A percentile compares a stretch with the other conserved stretches of the same genome.
Conservation (phyloP, 176 grass and related monocot genomes). For the Aegilops speltoides region DNA sequence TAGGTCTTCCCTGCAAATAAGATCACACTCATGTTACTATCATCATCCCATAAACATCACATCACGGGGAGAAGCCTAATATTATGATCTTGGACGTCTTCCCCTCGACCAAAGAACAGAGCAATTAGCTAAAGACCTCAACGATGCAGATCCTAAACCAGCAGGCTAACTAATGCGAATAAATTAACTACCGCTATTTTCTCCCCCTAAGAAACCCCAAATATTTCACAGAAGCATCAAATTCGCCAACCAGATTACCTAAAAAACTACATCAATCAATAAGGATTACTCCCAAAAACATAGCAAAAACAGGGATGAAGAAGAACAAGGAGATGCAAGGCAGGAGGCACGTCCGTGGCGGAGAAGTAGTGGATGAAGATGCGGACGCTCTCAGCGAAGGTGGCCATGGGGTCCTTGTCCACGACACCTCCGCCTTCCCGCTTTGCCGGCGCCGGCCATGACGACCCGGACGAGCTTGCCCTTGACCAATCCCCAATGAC, state of each 20-base stretch:
- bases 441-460: conserved; percentile 21
- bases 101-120: not conserved
- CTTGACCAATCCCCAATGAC: conserved; percentile 73
- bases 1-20: conserved; percentile 49
- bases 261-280: not conserved
- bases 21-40: not conserved
- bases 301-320: not conserved
- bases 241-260: not conserved
- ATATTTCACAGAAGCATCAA: not conserved
- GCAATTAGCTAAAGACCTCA: not conserved
- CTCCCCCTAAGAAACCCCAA: too few relatives aligned
- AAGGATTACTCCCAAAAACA: not conserved
- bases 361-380: conserved; percentile 99
- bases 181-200: not conserved
- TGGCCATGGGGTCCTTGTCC: conserved; percentile 62
- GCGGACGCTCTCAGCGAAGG: conserved; percentile 72
- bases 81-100: not conserved
- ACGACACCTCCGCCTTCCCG: conserved; percentile 45
- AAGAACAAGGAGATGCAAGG: not conserved
- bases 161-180: not conserved
- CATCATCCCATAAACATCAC: not conserved
- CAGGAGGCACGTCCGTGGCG: conserved; percentile 40
- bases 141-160: not conserved
- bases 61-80: not conserved
- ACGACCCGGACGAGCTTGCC: conserved; percentile 57